Base-by-base conservation (phyloP, 1,284 basidiomycete genomes). In the Athelia psychrophila region DNA sequence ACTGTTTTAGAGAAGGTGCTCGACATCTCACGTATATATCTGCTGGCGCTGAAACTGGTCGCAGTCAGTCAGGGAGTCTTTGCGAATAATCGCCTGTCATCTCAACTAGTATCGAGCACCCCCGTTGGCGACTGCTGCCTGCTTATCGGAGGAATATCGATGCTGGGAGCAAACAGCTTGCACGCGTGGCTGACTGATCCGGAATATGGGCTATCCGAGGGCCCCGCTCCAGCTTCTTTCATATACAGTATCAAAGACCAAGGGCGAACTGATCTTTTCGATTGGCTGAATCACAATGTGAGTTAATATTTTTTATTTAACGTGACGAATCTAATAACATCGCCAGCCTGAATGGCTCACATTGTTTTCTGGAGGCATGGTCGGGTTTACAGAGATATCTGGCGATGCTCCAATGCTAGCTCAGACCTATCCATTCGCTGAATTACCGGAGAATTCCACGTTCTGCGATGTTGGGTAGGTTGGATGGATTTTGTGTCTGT, bases 1-100 rank as follows among this genome's bases (percentile, higher is more conserved):
- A 74, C 52, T 62, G 69, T 44, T 76, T 74, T 50, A 54, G 55
- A 15, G 73, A 74, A 64, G 69, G 70, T 71, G 38, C n/a, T 6
- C n/a, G n/a, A n/a, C 27, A 13, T n/a, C n/a, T n/a, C n/a, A 30
- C 6, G 13, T 30, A 6, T 30, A 13, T 30, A 30, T 30, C 27
- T 30, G 27, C 27, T 30, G 27, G 27, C 27, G 13, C 27, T 30
- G 13, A 30, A 30, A 30, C 13, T 13, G 13, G 27, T 30, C 27
- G 13, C 30, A 68, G 64, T 69, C 40, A 52, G 58, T 20, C 57
- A 52, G 25, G 58, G 70, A 40, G 60, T 61, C 0, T 73, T 70
- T 50, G 58, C 65, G 22, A 68, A 69, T 57, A 73, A 68, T 47
- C 69, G 70, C 0, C 54, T 67, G 16, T 68, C 72, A 5, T 22